Base-by-base conservation (phyloP, 495 filamentous ascomycete species). In the Talaromyces trachyspermus region DNA sequence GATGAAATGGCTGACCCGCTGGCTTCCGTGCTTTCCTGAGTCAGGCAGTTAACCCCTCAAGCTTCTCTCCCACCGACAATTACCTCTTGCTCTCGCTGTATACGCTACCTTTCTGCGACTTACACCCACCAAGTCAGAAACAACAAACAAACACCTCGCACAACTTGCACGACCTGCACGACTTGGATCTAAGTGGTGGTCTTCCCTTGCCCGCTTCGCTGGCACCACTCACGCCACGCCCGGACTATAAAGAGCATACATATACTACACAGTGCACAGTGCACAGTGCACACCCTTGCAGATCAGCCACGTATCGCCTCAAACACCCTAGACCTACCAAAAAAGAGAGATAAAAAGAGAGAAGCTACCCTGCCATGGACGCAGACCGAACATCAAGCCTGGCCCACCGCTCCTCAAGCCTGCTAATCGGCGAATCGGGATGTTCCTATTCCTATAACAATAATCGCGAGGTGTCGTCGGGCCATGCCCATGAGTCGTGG, bases 401-500 rank as follows among this genome's bases (percentile, higher is more conserved):
- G 5, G 32, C 32, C 22, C 39, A 42, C 22, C 38, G 48, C 14
- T 49, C 48, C 7, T 49, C 48, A 14, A 49, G 48, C 29, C 38
- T 49, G 0, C 24, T 49, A n/a, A 36, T 49, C 17, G 25, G 26
- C 20, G 48, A 49, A 22, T 29, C 23, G 15, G 15, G 48, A 14
- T 25, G 15, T 17, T 25, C 38, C 10, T 32, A 41, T 19, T 4
- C 36, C 0, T 23, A 39, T 3, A 33, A 35, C 19, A 25, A 27
- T 11, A 41, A 43, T 20, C 25, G 29, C 5, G 11, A 17, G 1
- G 12, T 11, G 17, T 40, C 37, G 5, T 26, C 39, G 12, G 27
- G 27, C 27, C 27, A 30, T 8, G 48, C n/a, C 12, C 36, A 43
- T 12, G 57, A 62, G 22, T 64, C 64, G 33, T 69, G 69, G 67